Base-by-base conservation (phyloP, 257 asterid genomes). In the Nicotiana tomentosiformis region DNA sequence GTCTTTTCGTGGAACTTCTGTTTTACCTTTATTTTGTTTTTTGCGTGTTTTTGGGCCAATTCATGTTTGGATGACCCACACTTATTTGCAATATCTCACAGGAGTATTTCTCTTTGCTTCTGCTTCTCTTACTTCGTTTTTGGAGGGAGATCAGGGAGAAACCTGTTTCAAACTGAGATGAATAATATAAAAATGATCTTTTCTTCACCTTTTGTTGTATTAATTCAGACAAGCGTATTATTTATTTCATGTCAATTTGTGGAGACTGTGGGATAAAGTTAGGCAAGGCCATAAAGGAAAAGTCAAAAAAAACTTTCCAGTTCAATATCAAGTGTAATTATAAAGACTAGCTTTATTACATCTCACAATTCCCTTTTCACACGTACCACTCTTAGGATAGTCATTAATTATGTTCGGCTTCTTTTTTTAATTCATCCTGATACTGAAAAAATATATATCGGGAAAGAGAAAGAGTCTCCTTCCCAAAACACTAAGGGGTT, bases 181-280 rank as follows among this genome's bases (percentile, higher is more conserved):
- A 29, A 65, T 49, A 57, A 57, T 35, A 83, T 29, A 5, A 5
- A 29, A 4, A 10, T 10, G 20, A 58, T 29, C 62, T 46, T 1
- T 51, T 10, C 35, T 51, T 10, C 26, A 43, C 37, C 2, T 18
- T 83, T n/a, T 5, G 64, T 5, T 49, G 18, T n/a, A 29, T 26
- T 29, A 64, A 76, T 26, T 60, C 62, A 11, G 53, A 60, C 16
- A 20, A 46, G 58, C 43, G 49, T 74, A 55, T 74, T 11, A 57
- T 66, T n/a, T 57, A 37, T 84, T 18, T 9, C 61, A 39, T 79
- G 78, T 87, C 70, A 81, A 53, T 51, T 43, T 84, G 68, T 78
- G 33, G 66, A 80, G 86, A 84, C 79, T 53, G 49, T 78, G 81
- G 86, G 84, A 33, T 82, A 30, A 55, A 65, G 85, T 86, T 86